These are phyloP conservation scores for Leptodermis oblonga DNA, from an alignment of 257 asterid genomes.

Conservation along the genomic window DNA sequence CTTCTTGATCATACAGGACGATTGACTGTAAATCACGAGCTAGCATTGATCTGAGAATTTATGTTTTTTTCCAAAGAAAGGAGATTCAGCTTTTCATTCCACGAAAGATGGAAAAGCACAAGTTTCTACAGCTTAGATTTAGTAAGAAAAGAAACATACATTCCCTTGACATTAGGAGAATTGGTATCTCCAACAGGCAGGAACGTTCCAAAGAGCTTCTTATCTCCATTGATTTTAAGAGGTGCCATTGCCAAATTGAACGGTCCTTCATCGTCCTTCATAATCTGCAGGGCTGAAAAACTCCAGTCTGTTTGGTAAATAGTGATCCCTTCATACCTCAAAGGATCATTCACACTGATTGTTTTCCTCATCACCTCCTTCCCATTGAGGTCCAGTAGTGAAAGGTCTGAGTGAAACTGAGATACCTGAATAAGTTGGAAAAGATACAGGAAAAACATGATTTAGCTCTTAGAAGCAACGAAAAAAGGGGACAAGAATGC, in stretches of 20 bases:
- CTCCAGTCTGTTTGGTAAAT: constrained; percentile 63
- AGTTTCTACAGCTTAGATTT: neutral
- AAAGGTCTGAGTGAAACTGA: constrained; percentile 84
- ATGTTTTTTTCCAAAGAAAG: neutral
- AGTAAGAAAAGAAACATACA: constrained; percentile 40
- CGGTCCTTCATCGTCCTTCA: constrained; percentile 82
- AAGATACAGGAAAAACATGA: constrained; percentile 22
- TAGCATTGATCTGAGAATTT: constrained; percentile 67
- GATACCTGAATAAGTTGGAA: constrained; percentile 50
- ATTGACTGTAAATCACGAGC: constrained; percentile 92
- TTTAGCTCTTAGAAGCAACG: constrained; percentile 37
- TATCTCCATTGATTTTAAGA: constrained; percentile 70
- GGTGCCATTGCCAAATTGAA: constrained; percentile 96
- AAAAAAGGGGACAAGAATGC: neutral
- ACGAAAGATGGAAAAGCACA: neutral
- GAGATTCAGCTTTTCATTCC: neutral
- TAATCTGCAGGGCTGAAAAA: constrained; percentile 65
- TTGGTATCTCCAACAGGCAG: constrained; percentile 58
- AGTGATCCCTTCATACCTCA: constrained; percentile 80
- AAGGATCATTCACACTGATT: constrained; percentile 79
- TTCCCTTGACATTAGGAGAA: constrained; percentile 64
- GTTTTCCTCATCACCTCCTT: constrained; percentile 88
- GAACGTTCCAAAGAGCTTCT: constrained; percentile 83
- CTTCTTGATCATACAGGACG: constrained; percentile 78
- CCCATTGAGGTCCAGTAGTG: constrained; percentile 68